Evolutionary conservation across 208 protist genomes (phyloP).

Genomic region (Acanthamoeba triangularis): DNA sequence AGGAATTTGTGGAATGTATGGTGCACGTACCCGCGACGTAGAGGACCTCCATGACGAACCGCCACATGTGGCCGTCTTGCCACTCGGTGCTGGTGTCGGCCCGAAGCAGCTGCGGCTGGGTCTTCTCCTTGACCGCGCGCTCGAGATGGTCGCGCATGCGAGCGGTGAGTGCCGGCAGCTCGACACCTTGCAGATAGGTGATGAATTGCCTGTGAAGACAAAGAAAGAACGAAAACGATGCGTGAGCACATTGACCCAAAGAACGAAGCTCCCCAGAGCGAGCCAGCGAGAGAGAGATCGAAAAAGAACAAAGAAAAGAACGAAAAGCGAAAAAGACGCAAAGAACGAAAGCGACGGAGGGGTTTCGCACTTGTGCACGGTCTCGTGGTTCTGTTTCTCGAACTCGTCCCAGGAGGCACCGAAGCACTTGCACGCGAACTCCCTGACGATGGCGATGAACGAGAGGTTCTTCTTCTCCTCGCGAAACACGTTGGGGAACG

Average conservation of each 20-base stretch:
- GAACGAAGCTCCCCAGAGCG: too few relatives aligned
- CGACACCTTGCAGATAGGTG: slow-evolving; percentile 1
- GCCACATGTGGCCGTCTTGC: slow-evolving; percentile 24
- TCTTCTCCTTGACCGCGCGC: slow-evolving; percentile 24
- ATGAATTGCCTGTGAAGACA: not conserved
- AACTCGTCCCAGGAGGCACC: not conserved
- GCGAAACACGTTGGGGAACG: slow-evolving; percentile 16
- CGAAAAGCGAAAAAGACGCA: not conserved
- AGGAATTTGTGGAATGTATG: not conserved
- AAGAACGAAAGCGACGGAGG: slow-evolving; percentile 6
- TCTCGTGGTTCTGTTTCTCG: slow-evolving; percentile 22
- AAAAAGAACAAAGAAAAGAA: too few relatives aligned
- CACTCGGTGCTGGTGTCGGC: not conserved
- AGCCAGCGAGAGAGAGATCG: too few relatives aligned
- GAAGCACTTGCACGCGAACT: slow-evolving; percentile 40
- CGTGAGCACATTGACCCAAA: too few relatives aligned
- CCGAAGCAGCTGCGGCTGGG: not conserved
- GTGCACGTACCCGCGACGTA: not conserved
- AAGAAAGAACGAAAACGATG: too few relatives aligned
- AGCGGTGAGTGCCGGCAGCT: slow-evolving; percentile 9
- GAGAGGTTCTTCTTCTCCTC: slow-evolving; percentile 39
- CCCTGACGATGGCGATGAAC: slow-evolving; percentile 2
- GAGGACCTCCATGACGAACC: slow-evolving; percentile 26
- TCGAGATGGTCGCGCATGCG: slow-evolving; percentile 9
- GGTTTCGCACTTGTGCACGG: slow-evolving; percentile 28